A percentile compares a stretch with the other conserved stretches of the same genome.
Evolutionary conservation across 192 early-diverging fungal species (phyloP).

Genomic region (Neocallimastix lanati): DNA sequence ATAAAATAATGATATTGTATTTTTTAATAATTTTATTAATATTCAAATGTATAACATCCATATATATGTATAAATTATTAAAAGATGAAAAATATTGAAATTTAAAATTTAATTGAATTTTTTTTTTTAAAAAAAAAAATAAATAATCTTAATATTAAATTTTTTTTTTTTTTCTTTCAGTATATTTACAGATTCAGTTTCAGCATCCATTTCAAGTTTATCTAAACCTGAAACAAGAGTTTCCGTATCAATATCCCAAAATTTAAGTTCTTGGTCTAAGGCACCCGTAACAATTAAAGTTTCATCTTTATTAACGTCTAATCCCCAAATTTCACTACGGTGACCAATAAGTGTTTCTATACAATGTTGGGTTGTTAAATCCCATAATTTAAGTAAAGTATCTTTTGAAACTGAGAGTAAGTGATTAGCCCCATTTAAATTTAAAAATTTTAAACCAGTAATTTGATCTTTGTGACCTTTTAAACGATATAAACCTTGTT

Average conservation of each 20-base stretch:
- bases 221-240: slow-evolving; percentile 15
- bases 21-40: too few relatives aligned
- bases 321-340: slow-evolving; percentile 82
- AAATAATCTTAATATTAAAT: too few relatives aligned
- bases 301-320: slow-evolving; percentile 32
- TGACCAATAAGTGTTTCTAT: slow-evolving; percentile 85
- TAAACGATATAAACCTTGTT: slow-evolving; percentile 65
- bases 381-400: slow-evolving; percentile 91
- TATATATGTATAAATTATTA: too few relatives aligned
- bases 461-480: slow-evolving; percentile 93
- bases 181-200: slow-evolving; percentile 1
- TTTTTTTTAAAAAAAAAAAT: too few relatives aligned
- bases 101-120: too few relatives aligned
- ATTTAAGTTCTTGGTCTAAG: slow-evolving; percentile 62
- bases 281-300: slow-evolving; percentile 41
- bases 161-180: too few relatives aligned
- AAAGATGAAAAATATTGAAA: too few relatives aligned
- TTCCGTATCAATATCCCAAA: slow-evolving; percentile 65
- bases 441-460: slow-evolving; percentile 51
- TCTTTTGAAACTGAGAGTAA: slow-evolving; percentile 82
- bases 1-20: too few relatives aligned
- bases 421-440: slow-evolving; percentile 24
- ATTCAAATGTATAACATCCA: too few relatives aligned
- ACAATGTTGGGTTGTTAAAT: slow-evolving; percentile 80
- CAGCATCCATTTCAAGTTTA: slow-evolving; percentile 27